Conservation (phyloP, 1,284 basidiomycete species). For the Cryptococcus depauperatus region DNA sequence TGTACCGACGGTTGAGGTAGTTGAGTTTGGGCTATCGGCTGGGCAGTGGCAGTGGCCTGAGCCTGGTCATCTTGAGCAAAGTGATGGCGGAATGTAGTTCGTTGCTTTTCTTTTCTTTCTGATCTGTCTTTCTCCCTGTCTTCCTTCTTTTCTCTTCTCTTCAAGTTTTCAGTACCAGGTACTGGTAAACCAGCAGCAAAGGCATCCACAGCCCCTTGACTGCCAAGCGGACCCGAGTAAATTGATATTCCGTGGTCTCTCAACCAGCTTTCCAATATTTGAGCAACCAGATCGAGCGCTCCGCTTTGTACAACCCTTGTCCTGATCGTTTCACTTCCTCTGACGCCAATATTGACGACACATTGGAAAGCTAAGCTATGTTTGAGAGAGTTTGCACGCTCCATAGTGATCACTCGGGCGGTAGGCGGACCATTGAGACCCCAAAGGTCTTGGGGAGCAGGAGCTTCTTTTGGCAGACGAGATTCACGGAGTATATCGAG, state of each 20-base stretch:
- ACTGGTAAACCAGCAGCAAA: constrained; percentile 46
- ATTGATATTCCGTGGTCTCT: constrained; percentile 59
- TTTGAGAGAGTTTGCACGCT: constrained; percentile 74
- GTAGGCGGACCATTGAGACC: constrained; percentile 44
- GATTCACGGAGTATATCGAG: constrained; percentile 87
- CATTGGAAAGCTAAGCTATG: constrained; percentile 94
- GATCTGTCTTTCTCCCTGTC: not conserved
- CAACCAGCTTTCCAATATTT: constrained; percentile 88
- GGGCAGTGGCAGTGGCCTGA: no score
- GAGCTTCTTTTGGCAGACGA: constrained; percentile 44
- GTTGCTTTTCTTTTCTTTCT: not conserved
- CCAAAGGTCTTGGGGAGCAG: constrained; percentile 41
- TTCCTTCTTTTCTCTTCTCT: constrained; percentile 3
- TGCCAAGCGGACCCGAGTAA: constrained; percentile 39
- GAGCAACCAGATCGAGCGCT: constrained; percentile 86
- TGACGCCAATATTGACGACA: constrained; percentile 93
- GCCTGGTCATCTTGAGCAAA: no score
- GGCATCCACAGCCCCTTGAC: constrained; percentile 57
- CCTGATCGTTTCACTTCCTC: constrained; percentile 87
- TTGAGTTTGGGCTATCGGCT: no score
- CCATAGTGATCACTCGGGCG: constrained; percentile 50
- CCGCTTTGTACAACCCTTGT: constrained; percentile 93
- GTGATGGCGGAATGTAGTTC: no score
- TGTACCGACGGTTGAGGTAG: no score
- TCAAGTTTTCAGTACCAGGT: constrained; percentile 34